Evolutionary conservation across 73 alveolate genomes (phyloP).

Genomic region (Breviolum minutum): DNA sequence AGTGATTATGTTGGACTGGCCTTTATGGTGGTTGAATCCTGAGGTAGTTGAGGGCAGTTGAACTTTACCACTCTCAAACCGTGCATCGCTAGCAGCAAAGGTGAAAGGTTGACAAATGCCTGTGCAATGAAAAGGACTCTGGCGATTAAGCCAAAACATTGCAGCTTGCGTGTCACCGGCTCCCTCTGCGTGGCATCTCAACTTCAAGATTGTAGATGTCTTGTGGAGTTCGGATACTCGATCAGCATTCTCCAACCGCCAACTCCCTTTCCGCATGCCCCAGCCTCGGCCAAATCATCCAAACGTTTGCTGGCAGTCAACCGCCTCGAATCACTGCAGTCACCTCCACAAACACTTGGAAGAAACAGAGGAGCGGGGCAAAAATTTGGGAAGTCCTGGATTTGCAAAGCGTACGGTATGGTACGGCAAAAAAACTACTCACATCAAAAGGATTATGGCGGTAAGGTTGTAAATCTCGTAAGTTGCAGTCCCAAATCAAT

Average conservation of each 20-base stretch:
- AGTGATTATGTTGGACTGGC: no score
- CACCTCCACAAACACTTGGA: background rate
- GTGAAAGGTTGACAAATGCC: no score
- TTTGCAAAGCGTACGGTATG: no score
- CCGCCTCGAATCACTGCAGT: background rate
- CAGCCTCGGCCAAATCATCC: slow-evolving; percentile 46
- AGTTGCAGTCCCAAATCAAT: background rate
- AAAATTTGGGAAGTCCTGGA: no score
- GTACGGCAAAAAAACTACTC: no score
- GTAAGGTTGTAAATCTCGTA: no score
- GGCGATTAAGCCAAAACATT: no score
- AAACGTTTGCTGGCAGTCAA: slow-evolving; percentile 9
- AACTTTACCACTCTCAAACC: no score
- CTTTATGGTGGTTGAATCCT: no score
- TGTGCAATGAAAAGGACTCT: no score
- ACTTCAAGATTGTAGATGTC: background rate
- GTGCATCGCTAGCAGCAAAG: no score
- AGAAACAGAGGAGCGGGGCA: background rate
- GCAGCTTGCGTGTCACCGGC: background rate
- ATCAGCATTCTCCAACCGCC: background rate
- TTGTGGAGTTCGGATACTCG: background rate
- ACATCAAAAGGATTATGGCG: background rate
- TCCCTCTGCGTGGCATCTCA: background rate
- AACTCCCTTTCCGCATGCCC: background rate
- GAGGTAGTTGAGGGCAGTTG: no score